Conservation (phyloP, 148 eudicot genomes). For the Silene uniflora region DNA sequence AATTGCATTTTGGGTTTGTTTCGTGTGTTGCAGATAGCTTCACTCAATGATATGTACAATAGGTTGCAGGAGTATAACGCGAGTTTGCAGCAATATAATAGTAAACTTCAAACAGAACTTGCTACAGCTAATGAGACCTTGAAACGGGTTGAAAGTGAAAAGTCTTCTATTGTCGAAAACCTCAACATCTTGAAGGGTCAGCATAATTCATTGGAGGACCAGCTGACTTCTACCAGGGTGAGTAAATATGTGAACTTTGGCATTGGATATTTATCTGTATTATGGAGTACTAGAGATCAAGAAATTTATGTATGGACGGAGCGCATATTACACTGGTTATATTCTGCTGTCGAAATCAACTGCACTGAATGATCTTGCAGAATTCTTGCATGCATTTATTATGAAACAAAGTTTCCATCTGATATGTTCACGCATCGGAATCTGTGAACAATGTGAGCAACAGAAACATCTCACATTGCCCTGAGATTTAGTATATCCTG, state of each 20-base stretch:
- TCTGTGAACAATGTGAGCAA: background rate
- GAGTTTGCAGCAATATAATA: conserved; percentile 91
- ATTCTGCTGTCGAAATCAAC: no score
- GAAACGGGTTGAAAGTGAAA: conserved; percentile 80
- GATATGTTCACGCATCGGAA: background rate
- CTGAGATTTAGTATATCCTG: background rate
- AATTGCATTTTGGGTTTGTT: conserved; percentile 10
- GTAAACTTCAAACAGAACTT: conserved; percentile 88
- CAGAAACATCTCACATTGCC: background rate
- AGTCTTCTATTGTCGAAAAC: conserved; percentile 63
- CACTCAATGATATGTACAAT: conserved; percentile 85
- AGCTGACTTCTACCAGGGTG: conserved; percentile 63
- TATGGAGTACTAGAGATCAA: no score
- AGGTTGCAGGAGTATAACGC: conserved; percentile 89
- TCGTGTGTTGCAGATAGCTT: conserved; percentile 54
- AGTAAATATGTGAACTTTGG: conserved; percentile 15
- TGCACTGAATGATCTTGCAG: no score
- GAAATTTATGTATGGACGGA: no score
- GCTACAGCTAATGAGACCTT: conserved; percentile 72
- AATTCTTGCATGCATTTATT: background rate
- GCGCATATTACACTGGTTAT: no score
- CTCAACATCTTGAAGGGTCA: conserved; percentile 79
- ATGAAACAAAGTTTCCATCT: background rate
- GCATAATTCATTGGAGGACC: conserved; percentile 70
- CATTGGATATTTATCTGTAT: background rate